A percentile compares a stretch with the other conserved stretches of the same genome.
Evolutionary conservation across 2,329 filamentous ascomycete species (phyloP).

Genomic region (Zymoseptoria crescenta): DNA sequence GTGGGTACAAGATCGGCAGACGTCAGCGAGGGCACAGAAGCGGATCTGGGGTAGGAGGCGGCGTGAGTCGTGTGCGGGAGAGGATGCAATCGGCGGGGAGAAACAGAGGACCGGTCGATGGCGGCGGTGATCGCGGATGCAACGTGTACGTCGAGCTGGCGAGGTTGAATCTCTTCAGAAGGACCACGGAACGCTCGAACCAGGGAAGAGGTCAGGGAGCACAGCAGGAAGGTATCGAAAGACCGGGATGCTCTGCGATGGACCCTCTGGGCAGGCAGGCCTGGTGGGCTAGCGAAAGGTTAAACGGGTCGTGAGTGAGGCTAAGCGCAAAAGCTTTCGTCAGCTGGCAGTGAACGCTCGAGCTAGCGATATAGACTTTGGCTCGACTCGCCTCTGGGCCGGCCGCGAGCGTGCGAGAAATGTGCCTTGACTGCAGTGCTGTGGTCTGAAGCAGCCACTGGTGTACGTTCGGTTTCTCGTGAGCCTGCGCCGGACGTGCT

Average conservation of each 20-base stretch:
- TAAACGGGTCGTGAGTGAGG: background rate
- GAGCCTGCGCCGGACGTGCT: background rate
- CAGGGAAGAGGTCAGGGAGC: background rate
- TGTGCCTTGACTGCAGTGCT: background rate
- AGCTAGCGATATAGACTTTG: conserved; percentile 18
- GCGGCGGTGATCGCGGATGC: background rate
- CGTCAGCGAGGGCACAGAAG: background rate
- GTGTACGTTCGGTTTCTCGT: background rate
- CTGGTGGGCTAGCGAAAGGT: conserved; percentile 4
- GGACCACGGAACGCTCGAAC: background rate
- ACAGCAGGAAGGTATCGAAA: background rate
- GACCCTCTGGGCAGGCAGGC: conserved; percentile 1
- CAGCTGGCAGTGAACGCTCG: conserved; percentile 16
- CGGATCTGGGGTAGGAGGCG: background rate
- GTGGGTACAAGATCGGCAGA: background rate
- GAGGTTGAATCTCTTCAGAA: background rate
- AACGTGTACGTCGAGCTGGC: background rate
- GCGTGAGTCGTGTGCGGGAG: background rate
- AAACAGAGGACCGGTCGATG: background rate
- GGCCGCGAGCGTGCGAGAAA: background rate
- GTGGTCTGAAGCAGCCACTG: background rate
- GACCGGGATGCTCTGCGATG: conserved; percentile 1
- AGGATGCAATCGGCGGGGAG: background rate
- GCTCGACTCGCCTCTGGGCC: conserved; percentile 3
- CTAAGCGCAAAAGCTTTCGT: conserved; percentile 11